A percentile compares a stretch with the other conserved stretches of the same genome.
Conservation (phyloP, 1,284 basidiomycete genomes). For the Pulchroboletus neoregius region DNA sequence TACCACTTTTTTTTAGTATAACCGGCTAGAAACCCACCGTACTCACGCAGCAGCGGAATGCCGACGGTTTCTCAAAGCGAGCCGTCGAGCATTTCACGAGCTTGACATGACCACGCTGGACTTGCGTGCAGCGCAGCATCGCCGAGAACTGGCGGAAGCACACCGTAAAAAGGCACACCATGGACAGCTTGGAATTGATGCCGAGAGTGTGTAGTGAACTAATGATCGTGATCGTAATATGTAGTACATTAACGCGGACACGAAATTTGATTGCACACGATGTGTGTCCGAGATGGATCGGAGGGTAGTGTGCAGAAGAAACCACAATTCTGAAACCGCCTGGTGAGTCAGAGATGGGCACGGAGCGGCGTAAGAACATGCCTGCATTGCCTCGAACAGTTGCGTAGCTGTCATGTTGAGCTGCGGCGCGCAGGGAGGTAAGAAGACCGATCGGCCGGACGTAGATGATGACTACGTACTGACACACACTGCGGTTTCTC, state of each 20-base stretch:
- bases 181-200: constrained; percentile 57
- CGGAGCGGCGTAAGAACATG: constrained; percentile 30
- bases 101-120: constrained; percentile 57
- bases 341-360: constrained; percentile 15
- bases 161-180: constrained; percentile 59
- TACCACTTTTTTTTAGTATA: constrained; percentile 14
- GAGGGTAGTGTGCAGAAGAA: constrained; percentile 76
- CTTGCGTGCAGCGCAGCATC: constrained; percentile 51
- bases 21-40: constrained; percentile 38
- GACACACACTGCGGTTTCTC: constrained; percentile 56
- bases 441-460: constrained; percentile 10
- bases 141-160: constrained; percentile 50
- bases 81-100: constrained; percentile 54
- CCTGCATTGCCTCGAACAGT: constrained; percentile 78
- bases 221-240: constrained; percentile 27
- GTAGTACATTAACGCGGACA: constrained; percentile 34
- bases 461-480: constrained; percentile 37
- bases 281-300: constrained; percentile 67
- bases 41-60: constrained; percentile 41
- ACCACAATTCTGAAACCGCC: constrained; percentile 46
- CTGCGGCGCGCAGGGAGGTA: constrained; percentile 39
- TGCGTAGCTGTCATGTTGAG: constrained; percentile 64
- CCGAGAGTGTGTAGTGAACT: constrained; percentile 24
- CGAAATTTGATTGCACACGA: constrained; percentile 69
- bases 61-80: constrained; percentile 38